Percentiles rank a stretch among this genome's conserved stretches.
These are phyloP conservation scores for Coelastrella sp. DNA, from an alignment of 139 green algal genomes.

Conservation along the genomic window DNA sequence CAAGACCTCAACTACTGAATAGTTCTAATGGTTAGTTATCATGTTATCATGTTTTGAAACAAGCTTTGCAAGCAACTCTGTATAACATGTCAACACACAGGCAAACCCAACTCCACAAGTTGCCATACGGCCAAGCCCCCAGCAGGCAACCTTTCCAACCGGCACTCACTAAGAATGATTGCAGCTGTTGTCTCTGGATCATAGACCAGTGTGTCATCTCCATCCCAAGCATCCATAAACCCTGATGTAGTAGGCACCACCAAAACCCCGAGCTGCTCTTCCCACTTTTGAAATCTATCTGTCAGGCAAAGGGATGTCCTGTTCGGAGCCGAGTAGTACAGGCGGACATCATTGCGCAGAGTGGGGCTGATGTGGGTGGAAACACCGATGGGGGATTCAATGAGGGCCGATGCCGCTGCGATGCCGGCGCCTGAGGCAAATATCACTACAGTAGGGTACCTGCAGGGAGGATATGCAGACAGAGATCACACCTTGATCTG, in stretches of 20 bases:
- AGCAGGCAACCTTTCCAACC: background rate
- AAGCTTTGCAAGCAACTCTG: no score
- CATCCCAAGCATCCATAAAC: slow-evolving; percentile 86
- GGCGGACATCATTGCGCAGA: slow-evolving; percentile 67
- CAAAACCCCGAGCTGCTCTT: slow-evolving; percentile 29
- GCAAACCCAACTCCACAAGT: background rate
- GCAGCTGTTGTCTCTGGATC: slow-evolving; percentile 81
- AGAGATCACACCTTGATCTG: no score
- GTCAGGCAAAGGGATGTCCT: slow-evolving; percentile 67
- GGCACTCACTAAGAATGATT: slow-evolving; percentile 74
- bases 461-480: background rate
- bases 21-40: no score
- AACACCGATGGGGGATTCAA: slow-evolving; percentile 65
- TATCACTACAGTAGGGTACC: slow-evolving; percentile 53
- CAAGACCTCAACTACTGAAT: no score
- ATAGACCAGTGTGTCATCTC: slow-evolving; percentile 84
- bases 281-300: slow-evolving; percentile 71
- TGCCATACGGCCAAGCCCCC: background rate
- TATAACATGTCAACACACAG: no score
- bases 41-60: no score
- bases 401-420: slow-evolving; percentile 71
- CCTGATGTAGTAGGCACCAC: slow-evolving; percentile 40
- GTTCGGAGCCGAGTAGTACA: slow-evolving; percentile 83
- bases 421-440: slow-evolving; percentile 69
- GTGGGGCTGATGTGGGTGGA: slow-evolving; percentile 60